Conservation (phyloP, 345 rosid genomes). For the Carallia brachiata region DNA sequence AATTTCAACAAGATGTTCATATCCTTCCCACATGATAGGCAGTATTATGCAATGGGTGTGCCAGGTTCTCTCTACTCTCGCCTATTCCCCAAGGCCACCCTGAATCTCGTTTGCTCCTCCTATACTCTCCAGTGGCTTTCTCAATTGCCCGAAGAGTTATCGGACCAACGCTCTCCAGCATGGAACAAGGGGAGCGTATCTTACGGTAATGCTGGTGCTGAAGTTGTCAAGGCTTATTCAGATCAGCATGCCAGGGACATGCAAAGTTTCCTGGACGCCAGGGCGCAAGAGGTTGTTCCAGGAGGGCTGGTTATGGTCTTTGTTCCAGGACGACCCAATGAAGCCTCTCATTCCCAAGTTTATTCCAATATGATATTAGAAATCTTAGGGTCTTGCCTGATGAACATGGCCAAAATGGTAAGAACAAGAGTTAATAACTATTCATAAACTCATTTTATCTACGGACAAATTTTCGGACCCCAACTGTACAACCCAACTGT, state of each 20-base stretch:
- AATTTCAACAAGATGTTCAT: slow-evolving; percentile 22
- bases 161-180: slow-evolving; percentile 11
- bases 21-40: slow-evolving; percentile 1
- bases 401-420: slow-evolving; percentile 6
- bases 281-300: slow-evolving; percentile 15
- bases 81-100: neutral
- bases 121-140: slow-evolving; percentile 12
- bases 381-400: slow-evolving; percentile 10
- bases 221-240: slow-evolving; percentile 9
- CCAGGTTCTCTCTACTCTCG: slow-evolving; percentile 8
- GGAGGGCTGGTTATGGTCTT: slow-evolving; percentile 9
- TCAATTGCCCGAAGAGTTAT: neutral
- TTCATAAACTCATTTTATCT: no score
- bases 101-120: slow-evolving; percentile 1
- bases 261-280: slow-evolving; percentile 8
- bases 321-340: neutral
- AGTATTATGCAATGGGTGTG: neutral
- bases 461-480: no score
- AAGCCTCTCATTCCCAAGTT: slow-evolving; percentile 5
- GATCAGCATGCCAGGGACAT: slow-evolving; percentile 11
- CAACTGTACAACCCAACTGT: no score
- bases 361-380: neutral
- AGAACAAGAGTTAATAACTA: neutral
- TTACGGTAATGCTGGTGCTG: slow-evolving; percentile 2
- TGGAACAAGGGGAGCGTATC: slow-evolving; percentile 21